phyloP scores from a whole-genome alignment of 768 basidiomycete species.

The Omphalotus guepiniiformis region DNA sequence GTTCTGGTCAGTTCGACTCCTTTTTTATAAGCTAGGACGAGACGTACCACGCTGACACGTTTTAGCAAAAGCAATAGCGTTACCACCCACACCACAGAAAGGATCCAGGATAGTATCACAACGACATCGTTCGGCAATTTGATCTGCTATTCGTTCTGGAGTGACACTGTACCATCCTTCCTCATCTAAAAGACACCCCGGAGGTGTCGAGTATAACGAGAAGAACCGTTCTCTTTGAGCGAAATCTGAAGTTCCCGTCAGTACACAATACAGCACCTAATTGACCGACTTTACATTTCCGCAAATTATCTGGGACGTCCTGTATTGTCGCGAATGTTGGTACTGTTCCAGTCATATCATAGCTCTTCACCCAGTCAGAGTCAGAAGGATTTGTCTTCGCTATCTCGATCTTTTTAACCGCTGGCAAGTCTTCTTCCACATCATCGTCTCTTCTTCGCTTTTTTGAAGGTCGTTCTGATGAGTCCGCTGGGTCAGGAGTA shows the following conservation, averaged over 20 bases:
- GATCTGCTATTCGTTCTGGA: conserved; percentile 86
- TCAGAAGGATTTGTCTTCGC: no score
- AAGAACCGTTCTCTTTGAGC: conserved; percentile 81
- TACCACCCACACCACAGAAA: conserved; percentile 97
- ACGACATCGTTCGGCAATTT: conserved; percentile 90
- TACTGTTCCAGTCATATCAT: conserved; percentile 73
- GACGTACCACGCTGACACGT: conserved; percentile 89
- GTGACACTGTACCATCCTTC: conserved; percentile 99
- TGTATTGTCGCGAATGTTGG: conserved; percentile 58
- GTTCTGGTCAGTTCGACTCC: not conserved
- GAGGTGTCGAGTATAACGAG: conserved; percentile 61
- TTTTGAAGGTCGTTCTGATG: not conserved
- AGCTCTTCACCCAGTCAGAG: conserved; percentile 37
- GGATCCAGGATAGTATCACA: conserved; percentile 85
- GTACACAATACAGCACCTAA: conserved; percentile 1
- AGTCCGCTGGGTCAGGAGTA: no score
- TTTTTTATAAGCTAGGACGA: not conserved
- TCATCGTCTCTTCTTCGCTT: not conserved
- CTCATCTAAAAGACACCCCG: conserved; percentile 84
- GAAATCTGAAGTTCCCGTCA: conserved; percentile 55
- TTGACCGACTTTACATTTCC: conserved; percentile 65
- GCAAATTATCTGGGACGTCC: conserved; percentile 72
- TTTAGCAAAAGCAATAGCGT: conserved; percentile 94
- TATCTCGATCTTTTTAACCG: no score
- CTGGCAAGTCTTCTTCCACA: not conserved